Base-by-base conservation (phyloP, 306 rosid species). In the Erythrophleum fordii region DNA sequence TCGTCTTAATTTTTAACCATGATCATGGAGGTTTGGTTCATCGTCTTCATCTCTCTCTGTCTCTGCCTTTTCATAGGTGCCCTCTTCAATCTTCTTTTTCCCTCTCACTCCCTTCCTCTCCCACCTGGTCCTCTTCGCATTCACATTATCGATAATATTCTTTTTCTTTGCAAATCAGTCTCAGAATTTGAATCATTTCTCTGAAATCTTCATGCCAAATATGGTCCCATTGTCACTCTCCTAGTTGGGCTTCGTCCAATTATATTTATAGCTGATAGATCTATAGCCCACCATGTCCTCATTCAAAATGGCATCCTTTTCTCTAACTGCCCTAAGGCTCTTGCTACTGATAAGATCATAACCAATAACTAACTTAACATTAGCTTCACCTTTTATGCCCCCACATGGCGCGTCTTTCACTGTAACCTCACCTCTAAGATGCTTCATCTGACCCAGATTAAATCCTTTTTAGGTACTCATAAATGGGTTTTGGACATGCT, bases 41-140 rank as follows among this genome's bases (percentile, higher is more conserved):
- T 56, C 31, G 2, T 23, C 62, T 2, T 56, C 62, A 6, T 56
- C 6, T 56, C 62, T 23, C 16, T 56, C 62, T 56, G 34, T 56
- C 34, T 56, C 16, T 56, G 16, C 62, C 2, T 56, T 10, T 9
- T 14, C 14, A 56, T 23, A 2, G 16, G 2, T 3, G 6, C 31
- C 23, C 9, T 56, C 62, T 23, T 10, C 34, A 23, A 56, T 23
- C 31, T 56, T 11, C 62, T 23, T 56, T 56, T 28, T 53, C 8
- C 28, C 7, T 23, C 31, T 10, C 6, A 6, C 16, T 0, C 17
- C 34, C 10, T 16, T 10, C 5, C 31, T 4, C 12, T 52, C 10
- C 62, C 62, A 56, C 62, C 62, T 56, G 62, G 62, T 3, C 62
- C 62, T 56, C 62, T 31, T 56, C 16, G 31, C 9, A 56, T 56